Evolutionary conservation across 2,329 filamentous ascomycete species (phyloP).

Genomic region (Aureobasidium sp.): DNA sequence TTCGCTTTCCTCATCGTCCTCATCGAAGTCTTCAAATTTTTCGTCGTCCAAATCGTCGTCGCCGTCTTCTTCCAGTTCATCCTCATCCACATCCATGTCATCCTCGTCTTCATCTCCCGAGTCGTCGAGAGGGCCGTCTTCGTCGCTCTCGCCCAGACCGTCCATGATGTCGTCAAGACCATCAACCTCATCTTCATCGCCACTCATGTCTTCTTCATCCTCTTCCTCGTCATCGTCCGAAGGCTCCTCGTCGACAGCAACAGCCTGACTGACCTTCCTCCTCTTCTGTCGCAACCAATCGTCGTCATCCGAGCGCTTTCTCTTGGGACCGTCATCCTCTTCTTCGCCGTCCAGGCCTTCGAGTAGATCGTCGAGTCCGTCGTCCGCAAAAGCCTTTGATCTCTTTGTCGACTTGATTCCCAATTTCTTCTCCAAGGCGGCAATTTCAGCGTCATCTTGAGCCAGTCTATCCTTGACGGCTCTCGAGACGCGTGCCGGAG

Average conservation of each 20-base stretch:
- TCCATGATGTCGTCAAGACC: conserved; percentile 22
- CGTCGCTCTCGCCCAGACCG: conserved; percentile 19
- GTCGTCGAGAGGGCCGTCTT: conserved; percentile 26
- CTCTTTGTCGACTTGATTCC: conserved; percentile 74
- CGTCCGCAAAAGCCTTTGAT: conserved; percentile 64
- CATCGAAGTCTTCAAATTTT: conserved; percentile 26
- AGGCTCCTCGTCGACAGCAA: conserved; percentile 20
- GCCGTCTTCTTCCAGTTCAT: conserved; percentile 31
- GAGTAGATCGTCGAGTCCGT: conserved; percentile 74
- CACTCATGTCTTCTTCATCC: conserved; percentile 21
- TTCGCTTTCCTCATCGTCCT: conserved; percentile 31
- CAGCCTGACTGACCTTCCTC: conserved; percentile 41
- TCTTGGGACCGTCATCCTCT: conserved; percentile 50
- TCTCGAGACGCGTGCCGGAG: conserved; percentile 26
- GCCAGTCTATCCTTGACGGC: conserved; percentile 58
- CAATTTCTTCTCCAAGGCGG: conserved; percentile 76
- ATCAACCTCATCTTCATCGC: conserved; percentile 15
- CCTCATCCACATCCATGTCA: conserved; percentile 27
- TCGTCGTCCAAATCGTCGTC: conserved; percentile 28
- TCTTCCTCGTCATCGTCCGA: conserved; percentile 26
- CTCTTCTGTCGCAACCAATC: conserved; percentile 55
- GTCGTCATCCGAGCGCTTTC: conserved; percentile 51
- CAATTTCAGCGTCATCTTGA: conserved; percentile 83
- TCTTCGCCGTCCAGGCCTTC: conserved; percentile 52
- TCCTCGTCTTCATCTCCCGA: conserved; percentile 19